Percentiles rank a stretch among this genome's conserved stretches.
Conservation (phyloP, 345 rosid genomes). For the Camelina hispida region DNA sequence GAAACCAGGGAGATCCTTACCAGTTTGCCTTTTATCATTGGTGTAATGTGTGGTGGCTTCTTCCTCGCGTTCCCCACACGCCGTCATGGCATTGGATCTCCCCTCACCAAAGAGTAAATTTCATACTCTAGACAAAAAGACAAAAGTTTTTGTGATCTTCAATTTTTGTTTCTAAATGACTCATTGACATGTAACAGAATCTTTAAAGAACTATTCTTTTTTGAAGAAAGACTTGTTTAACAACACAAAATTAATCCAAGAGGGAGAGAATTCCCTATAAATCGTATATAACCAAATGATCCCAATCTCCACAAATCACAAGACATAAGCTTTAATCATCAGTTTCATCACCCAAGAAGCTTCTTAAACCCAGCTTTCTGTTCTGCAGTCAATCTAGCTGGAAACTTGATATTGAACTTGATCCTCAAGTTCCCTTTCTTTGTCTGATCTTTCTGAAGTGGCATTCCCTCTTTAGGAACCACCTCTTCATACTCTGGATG, state of each 20-base stretch:
- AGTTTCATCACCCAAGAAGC: slow-evolving; percentile 43
- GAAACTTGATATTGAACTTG: slow-evolving; percentile 68
- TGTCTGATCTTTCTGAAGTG: slow-evolving; percentile 61
- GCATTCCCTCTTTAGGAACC: slow-evolving; percentile 66
- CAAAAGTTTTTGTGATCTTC: slow-evolving; percentile 16
- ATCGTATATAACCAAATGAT: slow-evolving; percentile 16
- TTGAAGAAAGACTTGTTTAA: background rate
- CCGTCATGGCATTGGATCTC: slow-evolving; percentile 78
- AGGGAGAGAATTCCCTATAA: background rate
- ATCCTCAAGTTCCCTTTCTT: slow-evolving; percentile 63
- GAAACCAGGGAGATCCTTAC: slow-evolving; percentile 52
- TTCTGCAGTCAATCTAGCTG: slow-evolving; percentile 54
- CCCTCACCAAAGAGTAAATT: slow-evolving; percentile 48
- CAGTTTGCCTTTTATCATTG: slow-evolving; percentile 55
- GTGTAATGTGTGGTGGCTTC: slow-evolving; percentile 54
- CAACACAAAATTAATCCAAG: background rate
- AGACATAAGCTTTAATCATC: slow-evolving; percentile 8
- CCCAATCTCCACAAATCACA: slow-evolving; percentile 23
- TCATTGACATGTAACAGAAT: slow-evolving; percentile 32
- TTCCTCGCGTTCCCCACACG: slow-evolving; percentile 64
- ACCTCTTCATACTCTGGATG: slow-evolving; percentile 62
- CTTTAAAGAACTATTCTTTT: slow-evolving; percentile 23
- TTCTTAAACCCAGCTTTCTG: slow-evolving; percentile 61
- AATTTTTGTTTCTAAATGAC: slow-evolving; percentile 27
- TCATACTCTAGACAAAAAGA: background rate